phyloP scores from a whole-genome alignment of 2,329 filamentous ascomycete genomes.

The Scedosporium aurantiacum region DNA sequence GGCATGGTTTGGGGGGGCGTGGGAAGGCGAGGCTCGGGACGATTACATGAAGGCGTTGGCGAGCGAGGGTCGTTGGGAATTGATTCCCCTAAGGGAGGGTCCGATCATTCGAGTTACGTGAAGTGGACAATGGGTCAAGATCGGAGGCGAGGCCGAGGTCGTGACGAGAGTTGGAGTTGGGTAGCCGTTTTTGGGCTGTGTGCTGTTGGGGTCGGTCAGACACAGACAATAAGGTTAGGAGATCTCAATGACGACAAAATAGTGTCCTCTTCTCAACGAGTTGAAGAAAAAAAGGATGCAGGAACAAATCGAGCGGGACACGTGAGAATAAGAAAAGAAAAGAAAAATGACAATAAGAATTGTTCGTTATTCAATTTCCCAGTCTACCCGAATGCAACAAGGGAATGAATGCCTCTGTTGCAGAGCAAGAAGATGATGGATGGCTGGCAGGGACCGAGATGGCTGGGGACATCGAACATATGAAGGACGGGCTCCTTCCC shows the following conservation, averaged over 20 bases:
- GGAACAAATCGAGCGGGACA: neutral
- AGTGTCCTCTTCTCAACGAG: neutral
- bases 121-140: neutral
- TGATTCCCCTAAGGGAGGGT: neutral
- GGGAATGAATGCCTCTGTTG: neutral
- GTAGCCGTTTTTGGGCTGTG: neutral
- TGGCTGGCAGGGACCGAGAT: neutral
- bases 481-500: neutral
- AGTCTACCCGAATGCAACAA: no score
- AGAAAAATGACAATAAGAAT: neutral
- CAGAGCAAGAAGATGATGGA: neutral
- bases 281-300: neutral
- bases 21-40: neutral
- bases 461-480: neutral
- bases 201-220: no score
- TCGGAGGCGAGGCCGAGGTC: neutral
- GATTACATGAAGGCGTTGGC: conserved; percentile 6
- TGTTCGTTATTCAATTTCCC: no score
- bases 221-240: no score
- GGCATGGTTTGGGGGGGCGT: conserved; percentile 31
- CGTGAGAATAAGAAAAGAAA: neutral
- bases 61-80: neutral
- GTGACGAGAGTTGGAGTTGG: neutral
- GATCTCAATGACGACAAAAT: neutral
- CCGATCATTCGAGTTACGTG: conserved; percentile 1